Conservation (phyloP, 140 eudicot species). For the Erigeron philadelphicus region DNA sequence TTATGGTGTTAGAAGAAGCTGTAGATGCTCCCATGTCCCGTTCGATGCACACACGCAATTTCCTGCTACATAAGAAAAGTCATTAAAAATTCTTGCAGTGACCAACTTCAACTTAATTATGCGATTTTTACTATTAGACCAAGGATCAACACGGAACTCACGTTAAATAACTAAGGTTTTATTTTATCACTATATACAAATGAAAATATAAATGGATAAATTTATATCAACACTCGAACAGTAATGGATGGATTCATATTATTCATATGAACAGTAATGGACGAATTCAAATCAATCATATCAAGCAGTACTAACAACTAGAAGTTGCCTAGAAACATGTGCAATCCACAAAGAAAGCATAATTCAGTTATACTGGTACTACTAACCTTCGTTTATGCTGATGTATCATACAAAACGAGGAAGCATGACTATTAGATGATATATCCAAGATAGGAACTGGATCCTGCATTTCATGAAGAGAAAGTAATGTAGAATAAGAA, state of each 20-base stretch:
- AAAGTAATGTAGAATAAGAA: background rate
- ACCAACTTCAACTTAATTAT: constrained; percentile 1
- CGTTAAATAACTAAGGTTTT: background rate
- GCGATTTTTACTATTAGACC: background rate
- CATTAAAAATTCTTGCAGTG: background rate
- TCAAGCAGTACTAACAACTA: background rate
- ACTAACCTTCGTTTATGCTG: constrained; percentile 67
- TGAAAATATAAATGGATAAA: background rate
- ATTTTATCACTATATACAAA: background rate
- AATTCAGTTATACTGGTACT: constrained; percentile 2
- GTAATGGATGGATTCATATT: constrained; percentile 3
- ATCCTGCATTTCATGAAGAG: constrained; percentile 47
- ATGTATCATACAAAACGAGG: constrained; percentile 93
- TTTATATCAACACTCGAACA: background rate
- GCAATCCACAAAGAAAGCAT: constrained; percentile 18
- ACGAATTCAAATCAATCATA: background rate
- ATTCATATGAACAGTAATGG: background rate
- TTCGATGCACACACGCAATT: constrained; percentile 93
- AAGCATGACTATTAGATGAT: constrained; percentile 52
- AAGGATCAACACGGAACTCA: background rate
- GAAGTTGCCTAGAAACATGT: background rate
- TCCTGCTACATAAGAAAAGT: constrained; percentile 41
- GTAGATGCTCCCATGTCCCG: constrained; percentile 88
- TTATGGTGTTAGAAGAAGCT: constrained; percentile 76
- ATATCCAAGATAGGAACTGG: constrained; percentile 80